phyloP scores from a whole-genome alignment of 2,329 filamentous ascomycete species.

The Penicillium sp. region DNA sequence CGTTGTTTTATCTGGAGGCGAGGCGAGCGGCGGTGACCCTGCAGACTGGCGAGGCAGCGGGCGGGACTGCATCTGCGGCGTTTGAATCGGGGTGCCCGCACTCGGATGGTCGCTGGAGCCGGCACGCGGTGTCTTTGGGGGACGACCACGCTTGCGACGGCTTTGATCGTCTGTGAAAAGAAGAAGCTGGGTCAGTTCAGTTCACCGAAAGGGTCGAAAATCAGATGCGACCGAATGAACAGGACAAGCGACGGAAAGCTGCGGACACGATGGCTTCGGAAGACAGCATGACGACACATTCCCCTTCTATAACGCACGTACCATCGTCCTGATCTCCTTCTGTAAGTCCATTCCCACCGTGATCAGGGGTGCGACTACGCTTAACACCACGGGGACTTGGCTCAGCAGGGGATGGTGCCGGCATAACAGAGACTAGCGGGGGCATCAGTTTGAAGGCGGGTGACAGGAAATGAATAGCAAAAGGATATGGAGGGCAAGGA shows the following conservation, averaged over 20 bases:
- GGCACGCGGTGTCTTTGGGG: constrained; percentile 52
- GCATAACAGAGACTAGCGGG: constrained; percentile 40
- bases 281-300: constrained; percentile 31
- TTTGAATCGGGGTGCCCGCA: constrained; percentile 39
- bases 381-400: constrained; percentile 72
- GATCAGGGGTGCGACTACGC: constrained; percentile 76
- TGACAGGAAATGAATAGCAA: constrained; percentile 23
- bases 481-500: constrained; percentile 10
- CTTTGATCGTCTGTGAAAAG: constrained; percentile 42
- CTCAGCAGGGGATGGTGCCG: constrained; percentile 50
- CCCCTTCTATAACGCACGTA: constrained; percentile 57
- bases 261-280: constrained; percentile 28
- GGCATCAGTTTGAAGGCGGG: constrained; percentile 39
- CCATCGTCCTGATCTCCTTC: constrained; percentile 72
- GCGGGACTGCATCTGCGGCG: constrained; percentile 47
- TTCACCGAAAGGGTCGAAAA: neutral
- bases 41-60: constrained; percentile 36
- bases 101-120: constrained; percentile 37
- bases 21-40: constrained; percentile 62
- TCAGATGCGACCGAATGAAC: constrained; percentile 40
- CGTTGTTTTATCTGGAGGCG: constrained; percentile 73
- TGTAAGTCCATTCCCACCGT: constrained; percentile 61
- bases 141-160: constrained; percentile 55
- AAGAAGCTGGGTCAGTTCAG: constrained; percentile 24
- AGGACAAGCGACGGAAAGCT: constrained; percentile 17